phyloP scores from a whole-genome alignment of 2,329 filamentous ascomycete genomes.

The Dryadomyces sulphureus region DNA sequence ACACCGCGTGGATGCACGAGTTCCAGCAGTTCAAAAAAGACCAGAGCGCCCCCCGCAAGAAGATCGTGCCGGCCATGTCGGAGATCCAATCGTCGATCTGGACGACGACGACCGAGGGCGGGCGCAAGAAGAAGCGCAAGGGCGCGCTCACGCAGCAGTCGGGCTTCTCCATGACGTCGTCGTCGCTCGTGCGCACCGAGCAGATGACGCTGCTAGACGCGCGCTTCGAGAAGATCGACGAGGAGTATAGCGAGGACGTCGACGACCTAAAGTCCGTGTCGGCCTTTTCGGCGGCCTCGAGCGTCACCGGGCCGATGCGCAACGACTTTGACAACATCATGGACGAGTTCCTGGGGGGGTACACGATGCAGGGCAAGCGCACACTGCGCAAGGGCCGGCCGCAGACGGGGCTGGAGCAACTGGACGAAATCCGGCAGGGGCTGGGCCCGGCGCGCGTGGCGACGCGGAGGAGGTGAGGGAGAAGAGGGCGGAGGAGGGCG shows the following conservation, averaged over 20 bases:
- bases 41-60: constrained; percentile 29
- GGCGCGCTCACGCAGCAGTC: constrained; percentile 80
- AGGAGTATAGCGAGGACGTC: constrained; percentile 45
- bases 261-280: constrained; percentile 42
- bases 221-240: constrained; percentile 82
- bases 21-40: constrained; percentile 93
- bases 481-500: background rate
- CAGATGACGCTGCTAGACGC: constrained; percentile 74
- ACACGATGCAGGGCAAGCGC: constrained; percentile 58
- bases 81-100: constrained; percentile 56
- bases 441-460: constrained; percentile 59
- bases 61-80: constrained; percentile 33
- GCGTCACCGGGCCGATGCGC: constrained; percentile 52
- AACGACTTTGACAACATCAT: constrained; percentile 79
- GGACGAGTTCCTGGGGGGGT: constrained; percentile 77
- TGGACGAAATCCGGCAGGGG: constrained; percentile 75
- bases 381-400: constrained; percentile 66
- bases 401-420: constrained; percentile 68
- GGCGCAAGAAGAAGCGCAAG: constrained; percentile 85
- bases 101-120: constrained; percentile 65
- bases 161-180: constrained; percentile 94
- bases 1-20: constrained; percentile 62
- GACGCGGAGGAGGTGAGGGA: background rate
- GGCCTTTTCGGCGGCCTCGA: constrained; percentile 47
- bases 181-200: constrained; percentile 83